These are phyloP conservation scores for Musa troglodytarum DNA, from an alignment of 176 grass and related monocot genomes.

Conservation along the genomic window DNA sequence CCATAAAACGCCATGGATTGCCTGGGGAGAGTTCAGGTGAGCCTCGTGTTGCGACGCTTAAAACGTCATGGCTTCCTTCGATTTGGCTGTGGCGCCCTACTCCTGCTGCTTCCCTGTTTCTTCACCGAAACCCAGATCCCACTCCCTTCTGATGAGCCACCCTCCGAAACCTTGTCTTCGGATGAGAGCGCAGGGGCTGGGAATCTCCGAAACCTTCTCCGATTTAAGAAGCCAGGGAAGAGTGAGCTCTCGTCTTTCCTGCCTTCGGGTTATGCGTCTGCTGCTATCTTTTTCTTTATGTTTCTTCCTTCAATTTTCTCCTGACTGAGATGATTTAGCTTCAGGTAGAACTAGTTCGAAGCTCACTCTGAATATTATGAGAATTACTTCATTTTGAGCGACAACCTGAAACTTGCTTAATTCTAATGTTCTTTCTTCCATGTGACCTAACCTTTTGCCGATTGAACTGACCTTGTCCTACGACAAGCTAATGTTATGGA, in stretches of 20 bases:
- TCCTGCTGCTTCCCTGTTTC: neutral
- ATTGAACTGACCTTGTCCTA: too few relatives aligned
- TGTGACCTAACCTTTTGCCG: too few relatives aligned
- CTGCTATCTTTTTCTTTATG: neutral
- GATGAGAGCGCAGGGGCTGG: too few relatives aligned
- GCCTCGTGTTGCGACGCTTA: too few relatives aligned
- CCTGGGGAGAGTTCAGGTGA: too few relatives aligned
- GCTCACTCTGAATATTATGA: too few relatives aligned
- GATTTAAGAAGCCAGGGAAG: neutral
- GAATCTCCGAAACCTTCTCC: slow-evolving; percentile 24
- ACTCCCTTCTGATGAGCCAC: neutral
- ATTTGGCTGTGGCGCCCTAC: neutral
- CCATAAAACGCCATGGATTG: too few relatives aligned
- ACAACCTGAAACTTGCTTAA: neutral
- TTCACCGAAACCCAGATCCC: neutral
- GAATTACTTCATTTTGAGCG: neutral
- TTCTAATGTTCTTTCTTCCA: too few relatives aligned
- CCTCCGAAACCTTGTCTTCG: neutral
- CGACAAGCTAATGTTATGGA: too few relatives aligned
- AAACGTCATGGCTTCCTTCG: neutral
- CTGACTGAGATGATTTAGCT: neutral
- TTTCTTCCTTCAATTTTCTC: neutral
- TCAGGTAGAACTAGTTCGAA: neutral
- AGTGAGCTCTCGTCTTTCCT: neutral
- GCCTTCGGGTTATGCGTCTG: neutral